A percentile compares a stretch with the other conserved stretches of the same genome.
Evolutionary conservation across 345 rosid species (phyloP).

Genomic region (Mangifera indica): DNA sequence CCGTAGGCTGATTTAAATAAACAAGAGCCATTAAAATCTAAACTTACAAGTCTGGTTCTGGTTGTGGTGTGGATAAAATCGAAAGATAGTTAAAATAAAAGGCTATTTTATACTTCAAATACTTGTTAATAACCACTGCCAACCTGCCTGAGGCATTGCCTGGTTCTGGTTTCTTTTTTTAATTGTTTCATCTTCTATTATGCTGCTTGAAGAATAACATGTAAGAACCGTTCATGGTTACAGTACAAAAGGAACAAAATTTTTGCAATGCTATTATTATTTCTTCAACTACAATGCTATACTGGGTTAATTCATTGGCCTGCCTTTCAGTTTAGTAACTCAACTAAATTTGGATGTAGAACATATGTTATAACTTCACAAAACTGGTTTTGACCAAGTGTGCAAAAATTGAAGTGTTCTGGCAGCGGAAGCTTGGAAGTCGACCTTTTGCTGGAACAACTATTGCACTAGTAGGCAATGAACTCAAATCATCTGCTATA

Average conservation of each 20-base stretch:
- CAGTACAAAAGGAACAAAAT: background rate
- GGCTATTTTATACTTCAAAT: too few relatives aligned
- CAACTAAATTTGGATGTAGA: background rate
- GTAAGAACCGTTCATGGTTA: background rate
- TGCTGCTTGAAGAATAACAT: background rate
- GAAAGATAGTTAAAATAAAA: too few relatives aligned
- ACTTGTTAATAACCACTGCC: too few relatives aligned
- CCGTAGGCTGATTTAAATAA: too few relatives aligned
- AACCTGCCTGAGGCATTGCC: too few relatives aligned
- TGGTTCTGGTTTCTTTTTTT: too few relatives aligned
- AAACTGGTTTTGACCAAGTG: background rate
- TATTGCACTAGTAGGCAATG: background rate
- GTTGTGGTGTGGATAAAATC: too few relatives aligned
- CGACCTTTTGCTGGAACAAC: background rate
- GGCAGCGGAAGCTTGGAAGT: conserved; percentile 10
- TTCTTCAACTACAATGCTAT: background rate
- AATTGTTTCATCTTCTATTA: background rate
- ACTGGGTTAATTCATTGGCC: background rate
- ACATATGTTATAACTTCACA: background rate
- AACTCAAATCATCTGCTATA: background rate
- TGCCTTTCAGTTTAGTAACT: background rate
- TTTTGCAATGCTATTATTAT: background rate
- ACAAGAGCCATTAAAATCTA: too few relatives aligned
- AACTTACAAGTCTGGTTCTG: too few relatives aligned
- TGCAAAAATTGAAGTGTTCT: background rate